phyloP scores from a whole-genome alignment of 768 basidiomycete species.

The Suillus cothurnatus region DNA sequence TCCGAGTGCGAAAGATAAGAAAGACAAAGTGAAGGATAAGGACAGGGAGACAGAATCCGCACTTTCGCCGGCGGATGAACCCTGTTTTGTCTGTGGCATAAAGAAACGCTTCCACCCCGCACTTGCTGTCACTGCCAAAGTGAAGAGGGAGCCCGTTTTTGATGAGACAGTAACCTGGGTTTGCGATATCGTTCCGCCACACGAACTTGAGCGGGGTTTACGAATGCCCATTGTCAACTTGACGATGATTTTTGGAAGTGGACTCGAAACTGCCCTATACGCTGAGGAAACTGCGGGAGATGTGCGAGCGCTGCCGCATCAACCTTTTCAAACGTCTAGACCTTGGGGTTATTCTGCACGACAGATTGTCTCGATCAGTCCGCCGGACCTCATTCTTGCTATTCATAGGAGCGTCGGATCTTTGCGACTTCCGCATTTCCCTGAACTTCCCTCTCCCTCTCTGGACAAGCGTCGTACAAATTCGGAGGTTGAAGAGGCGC shows the following conservation, averaged over 20 bases:
- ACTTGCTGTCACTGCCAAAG: conserved; percentile 13
- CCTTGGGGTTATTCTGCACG: conserved; percentile 22
- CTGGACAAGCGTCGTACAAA: conserved; percentile 17
- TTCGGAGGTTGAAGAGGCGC: conserved; percentile 19
- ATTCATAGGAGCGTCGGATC: conserved; percentile 25
- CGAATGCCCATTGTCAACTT: conserved; percentile 24
- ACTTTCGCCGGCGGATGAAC: conserved; percentile 23
- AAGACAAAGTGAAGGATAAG: conserved; percentile 28
- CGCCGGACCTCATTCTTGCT: conserved; percentile 33
- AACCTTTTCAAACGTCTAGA: conserved; percentile 11
- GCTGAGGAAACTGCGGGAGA: neutral
- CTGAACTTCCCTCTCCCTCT: conserved; percentile 15
- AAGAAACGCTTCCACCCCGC: conserved; percentile 30
- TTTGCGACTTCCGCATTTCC: conserved; percentile 25
- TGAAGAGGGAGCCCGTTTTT: conserved; percentile 21
- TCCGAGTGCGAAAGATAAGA: conserved; percentile 16
- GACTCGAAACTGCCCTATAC: conserved; percentile 19
- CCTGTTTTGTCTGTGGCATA: conserved; percentile 30
- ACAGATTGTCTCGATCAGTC: conserved; percentile 22
- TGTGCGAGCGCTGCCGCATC: conserved; percentile 7
- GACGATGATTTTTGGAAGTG: conserved; percentile 17
- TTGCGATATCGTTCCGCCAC: conserved; percentile 25
- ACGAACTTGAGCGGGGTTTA: conserved; percentile 22
- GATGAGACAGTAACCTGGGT: conserved; percentile 17
- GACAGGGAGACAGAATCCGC: conserved; percentile 24